Evolutionary conservation across 768 basidiomycete genomes (phyloP), one percentile per base, ranked within the genome.

Genomic region (Naganishia onofrii): DNA sequence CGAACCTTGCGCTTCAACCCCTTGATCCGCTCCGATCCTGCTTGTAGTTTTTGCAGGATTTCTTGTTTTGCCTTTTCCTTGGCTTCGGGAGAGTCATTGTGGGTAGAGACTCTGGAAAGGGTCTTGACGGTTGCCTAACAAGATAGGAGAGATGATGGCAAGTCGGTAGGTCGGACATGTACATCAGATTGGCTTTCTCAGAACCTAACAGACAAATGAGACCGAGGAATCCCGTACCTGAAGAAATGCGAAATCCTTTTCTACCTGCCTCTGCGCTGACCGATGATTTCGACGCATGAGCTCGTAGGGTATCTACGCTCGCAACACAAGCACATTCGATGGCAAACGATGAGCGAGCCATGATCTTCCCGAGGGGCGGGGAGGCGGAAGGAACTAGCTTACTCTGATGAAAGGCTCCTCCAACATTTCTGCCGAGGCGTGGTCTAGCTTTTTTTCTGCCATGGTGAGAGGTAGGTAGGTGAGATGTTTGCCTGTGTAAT

Each of bases 1-100:
- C 83, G 52, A 56, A 92, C 94, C 88, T 96, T 97, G 77, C 89
- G 87, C 83, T 95, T 95, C 69, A 97, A 84, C 66, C 84, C 87
- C 80, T 90, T 69, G 5, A 75, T 66, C 19, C 79, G 68, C 21
- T 79, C 78, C 10, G 42, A 60, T 2, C 71, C 71, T 28, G 70
- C 72, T 70, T 75, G 75, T 3, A 80, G 51, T 69, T 76, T 77
- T 31, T 36, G 48, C 19, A 70, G 29, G 2, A 60, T 44, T 28
- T 67, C 55, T 67, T 65, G 34, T 8, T 66, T 58, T 17, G 73
- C 73, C 28, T 74, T 73, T 7, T 69, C 48, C 17, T 23, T 38
- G 3, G 57, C 9, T 8, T 65, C 44, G 26, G 68, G 67, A 26
- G 65, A 54, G 42, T 7, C 73, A 72, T 53, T 73, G 74, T 13